Base-by-base conservation (phyloP, 257 asterid genomes). In the Solanum piurae region DNA sequence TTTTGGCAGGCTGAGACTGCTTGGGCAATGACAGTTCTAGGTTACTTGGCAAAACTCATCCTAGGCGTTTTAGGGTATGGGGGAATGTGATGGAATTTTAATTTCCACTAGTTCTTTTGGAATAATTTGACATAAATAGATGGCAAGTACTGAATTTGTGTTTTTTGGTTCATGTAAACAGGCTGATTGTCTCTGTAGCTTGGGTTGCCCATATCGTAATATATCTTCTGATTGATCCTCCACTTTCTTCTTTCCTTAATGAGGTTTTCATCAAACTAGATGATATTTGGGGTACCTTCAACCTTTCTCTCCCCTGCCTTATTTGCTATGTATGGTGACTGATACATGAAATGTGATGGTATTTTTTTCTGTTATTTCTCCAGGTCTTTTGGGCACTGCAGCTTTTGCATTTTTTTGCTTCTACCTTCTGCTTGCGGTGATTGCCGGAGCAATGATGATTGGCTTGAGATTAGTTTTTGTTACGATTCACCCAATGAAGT, bases 391-490 rank as follows among this genome's bases (percentile, higher is more conserved):
- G 92, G 99, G 99, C 34, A 97, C 99, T 77, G 98, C 87, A 21
- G 98, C 99, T 89, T 97, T 97, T 91, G 99, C 99, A 33, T 96
- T 97, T 93, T 97, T 97, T 94, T 97, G 99, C 94, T 95, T 97
- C 95, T 97, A 97, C 89, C 98, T 97, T 87, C 93, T 97, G 88
- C 94, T 97, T 87, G 96, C 99, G 25, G 99, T 97, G 91, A 94
- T 97, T 71, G 98, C 99, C 13, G 99, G 99, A 87, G 99, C 96
- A n/a, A 96, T 93, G 98, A 95, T 97, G 99, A 94, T 97, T 86
- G 99, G 99, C 77, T 88, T 97, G 92, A 96, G 92, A 91, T 87
- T 97, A 91, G 99, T 95, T 88, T 97, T 97, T 82, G 92, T 97
- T 83, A 94, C 99, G 6, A 95, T 97, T 90, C 99, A 97, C 90